Evolutionary conservation across 2,329 filamentous ascomycete species (phyloP).

Genomic region (Metarhizium brunneum): DNA sequence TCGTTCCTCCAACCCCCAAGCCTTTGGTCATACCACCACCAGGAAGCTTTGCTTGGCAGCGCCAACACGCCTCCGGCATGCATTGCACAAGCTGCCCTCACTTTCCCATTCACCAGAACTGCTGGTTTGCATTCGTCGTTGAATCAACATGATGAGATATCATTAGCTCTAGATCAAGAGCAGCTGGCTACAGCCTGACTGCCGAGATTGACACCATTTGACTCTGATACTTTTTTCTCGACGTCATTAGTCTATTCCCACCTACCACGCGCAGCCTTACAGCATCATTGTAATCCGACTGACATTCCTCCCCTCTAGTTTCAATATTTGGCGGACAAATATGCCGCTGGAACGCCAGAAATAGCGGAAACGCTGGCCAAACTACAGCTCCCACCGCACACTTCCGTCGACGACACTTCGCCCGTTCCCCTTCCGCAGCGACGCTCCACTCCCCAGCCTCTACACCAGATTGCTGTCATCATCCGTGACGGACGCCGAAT

Average conservation of each 20-base stretch:
- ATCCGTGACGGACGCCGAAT: conserved; percentile 56
- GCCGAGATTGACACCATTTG: conserved; percentile 50
- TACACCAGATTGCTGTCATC: conserved; percentile 51
- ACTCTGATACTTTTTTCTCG: conserved; percentile 14
- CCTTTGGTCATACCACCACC: too few relatives aligned
- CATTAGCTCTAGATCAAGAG: conserved; percentile 83
- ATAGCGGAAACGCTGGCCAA: conserved; percentile 58
- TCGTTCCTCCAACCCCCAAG: not conserved
- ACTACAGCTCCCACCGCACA: conserved; percentile 52
- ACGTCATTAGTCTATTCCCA: conserved; percentile 7
- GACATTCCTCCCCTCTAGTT: conserved; percentile 35
- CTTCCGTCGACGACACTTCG: conserved; percentile 36
- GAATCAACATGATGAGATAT: conserved; percentile 29
- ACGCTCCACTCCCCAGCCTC: conserved; percentile 29
- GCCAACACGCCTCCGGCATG: not conserved
- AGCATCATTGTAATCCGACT: not conserved
- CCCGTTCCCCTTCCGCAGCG: conserved; percentile 47
- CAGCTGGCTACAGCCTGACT: conserved; percentile 35
- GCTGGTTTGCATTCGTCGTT: conserved; percentile 6
- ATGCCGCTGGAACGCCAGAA: conserved; percentile 55
- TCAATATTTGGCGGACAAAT: conserved; percentile 57
- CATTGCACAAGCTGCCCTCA: conserved; percentile 1
- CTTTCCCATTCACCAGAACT: conserved; percentile 2
- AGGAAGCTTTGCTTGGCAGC: not conserved
- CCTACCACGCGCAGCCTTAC: not conserved